phyloP scores from a whole-genome alignment of 305 asterid genomes.

The Euphrasia arctica region DNA sequence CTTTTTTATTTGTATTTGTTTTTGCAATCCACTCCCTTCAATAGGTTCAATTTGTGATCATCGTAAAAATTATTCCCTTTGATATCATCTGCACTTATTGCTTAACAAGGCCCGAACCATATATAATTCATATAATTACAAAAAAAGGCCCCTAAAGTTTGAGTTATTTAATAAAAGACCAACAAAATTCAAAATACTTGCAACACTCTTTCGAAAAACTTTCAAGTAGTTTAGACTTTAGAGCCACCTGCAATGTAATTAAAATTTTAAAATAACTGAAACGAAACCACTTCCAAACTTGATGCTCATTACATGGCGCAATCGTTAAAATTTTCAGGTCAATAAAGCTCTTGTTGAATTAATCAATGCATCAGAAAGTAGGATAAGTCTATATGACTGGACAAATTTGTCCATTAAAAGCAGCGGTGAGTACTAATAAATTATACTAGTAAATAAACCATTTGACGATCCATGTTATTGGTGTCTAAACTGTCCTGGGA shows the following conservation, averaged over 20 bases:
- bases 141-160: no score
- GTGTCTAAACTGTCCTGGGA: conserved; percentile 14
- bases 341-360: conserved; percentile 71
- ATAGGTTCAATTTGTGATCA: no score
- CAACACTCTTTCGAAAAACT: background rate
- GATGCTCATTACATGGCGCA: conserved; percentile 7
- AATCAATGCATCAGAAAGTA: conserved; percentile 59
- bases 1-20: background rate
- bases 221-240: background rate
- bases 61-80: no score
- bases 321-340: conserved; percentile 52
- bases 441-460: background rate
- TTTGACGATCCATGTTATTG: conserved; percentile 20
- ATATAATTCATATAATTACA: no score
- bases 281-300: background rate
- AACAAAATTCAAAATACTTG: no score
- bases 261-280: background rate
- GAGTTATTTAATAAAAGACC: no score
- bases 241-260: background rate
- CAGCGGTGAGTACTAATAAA: conserved; percentile 46
- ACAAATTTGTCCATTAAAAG: conserved; percentile 62
- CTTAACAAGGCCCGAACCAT: no score
- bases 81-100: no score
- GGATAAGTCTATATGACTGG: conserved; percentile 47
- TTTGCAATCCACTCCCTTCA: no score